Evolutionary conservation across 2,329 filamentous ascomycete genomes (phyloP), one percentile per base, ranked within the genome.

Genomic region (Sarocladium brachiariae): DNA sequence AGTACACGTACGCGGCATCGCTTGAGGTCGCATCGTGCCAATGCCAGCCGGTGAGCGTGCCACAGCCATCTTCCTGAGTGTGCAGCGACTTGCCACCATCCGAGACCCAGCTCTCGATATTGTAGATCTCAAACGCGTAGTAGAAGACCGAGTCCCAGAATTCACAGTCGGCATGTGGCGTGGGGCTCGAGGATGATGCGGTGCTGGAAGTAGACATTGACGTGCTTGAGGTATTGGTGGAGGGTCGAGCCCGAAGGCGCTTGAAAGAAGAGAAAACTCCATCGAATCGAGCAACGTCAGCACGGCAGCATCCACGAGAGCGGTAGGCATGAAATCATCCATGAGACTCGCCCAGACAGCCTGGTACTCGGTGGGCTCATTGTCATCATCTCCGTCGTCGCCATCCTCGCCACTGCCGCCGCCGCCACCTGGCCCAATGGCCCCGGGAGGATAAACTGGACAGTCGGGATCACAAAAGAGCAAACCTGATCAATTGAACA

Each of bases 21-120:
- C 41, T 25, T 13, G 13, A 4, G 16, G 35, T 49, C 21, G 18
- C 24, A 14, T 38, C 49, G 49, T 24, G 25, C 43, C 46, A 56
- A 21, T 11, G 14, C 54, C 54, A 56, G 49, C 37, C 51, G 19
- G 54, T 55, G 11, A 56, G 27, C 2, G 54, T 49, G 34, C 54
- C 54, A n/a, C 54, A 56, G 34, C 52, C 52, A 5, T 18, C 49
- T 33, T 52, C 43, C 25, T 54, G 50, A 1, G 33, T 3, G 21
- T 50, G 38, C n/a, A 54, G 52, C 31, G 33, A 23, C 10, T 18
- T 18, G 31, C 52, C 52, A 45, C 43, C 49, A 14, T 53, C 52
- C 13, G 21, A n/a, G 13, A 21, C 43, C 52, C 52, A 53, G 14
- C 30, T 34, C 3, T 51, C 41, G 13, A 53, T 53, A 25, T 51